Evolutionary conservation across 1,284 basidiomycete species (phyloP).

Genomic region (Tetrapyrgos nigripes): DNA sequence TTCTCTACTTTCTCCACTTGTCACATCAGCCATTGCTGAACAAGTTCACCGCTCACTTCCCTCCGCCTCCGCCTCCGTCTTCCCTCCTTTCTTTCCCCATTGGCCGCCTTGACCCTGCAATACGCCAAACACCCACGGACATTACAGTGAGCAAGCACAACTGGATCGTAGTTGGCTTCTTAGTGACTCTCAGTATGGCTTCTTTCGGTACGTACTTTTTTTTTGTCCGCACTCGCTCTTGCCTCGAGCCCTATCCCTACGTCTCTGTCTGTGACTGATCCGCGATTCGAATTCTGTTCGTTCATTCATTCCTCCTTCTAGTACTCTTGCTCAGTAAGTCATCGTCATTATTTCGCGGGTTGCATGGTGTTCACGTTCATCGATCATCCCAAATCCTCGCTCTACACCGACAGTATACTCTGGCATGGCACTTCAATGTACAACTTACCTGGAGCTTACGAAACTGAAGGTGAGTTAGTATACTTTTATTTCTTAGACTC

Average conservation of each 20-base stretch:
- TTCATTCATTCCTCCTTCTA: not conserved
- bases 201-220: slow-evolving; percentile 6
- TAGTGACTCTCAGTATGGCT: slow-evolving; percentile 2
- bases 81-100: too few species aligned
- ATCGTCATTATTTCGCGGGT: not conserved
- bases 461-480: slow-evolving; percentile 16
- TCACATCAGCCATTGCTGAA: too few species aligned
- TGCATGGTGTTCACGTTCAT: not conserved
- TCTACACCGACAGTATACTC: not conserved
- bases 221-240: too few species aligned
- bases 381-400: not conserved
- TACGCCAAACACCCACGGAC: too few species aligned
- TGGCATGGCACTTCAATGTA: slow-evolving; percentile 8
- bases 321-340: not conserved
- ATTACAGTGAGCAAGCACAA: slow-evolving; percentile 13
- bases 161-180: not conserved
- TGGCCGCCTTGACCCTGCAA: too few species aligned
- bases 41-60: too few species aligned
- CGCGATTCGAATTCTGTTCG: too few species aligned
- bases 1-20: too few species aligned
- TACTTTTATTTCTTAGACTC: not conserved
- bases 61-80: too few species aligned
- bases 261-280: not conserved
- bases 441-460: slow-evolving; percentile 16
- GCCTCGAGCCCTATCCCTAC: too few species aligned